Conservation (phyloP, 176 grass and related monocot genomes). For the Areca catechu region DNA sequence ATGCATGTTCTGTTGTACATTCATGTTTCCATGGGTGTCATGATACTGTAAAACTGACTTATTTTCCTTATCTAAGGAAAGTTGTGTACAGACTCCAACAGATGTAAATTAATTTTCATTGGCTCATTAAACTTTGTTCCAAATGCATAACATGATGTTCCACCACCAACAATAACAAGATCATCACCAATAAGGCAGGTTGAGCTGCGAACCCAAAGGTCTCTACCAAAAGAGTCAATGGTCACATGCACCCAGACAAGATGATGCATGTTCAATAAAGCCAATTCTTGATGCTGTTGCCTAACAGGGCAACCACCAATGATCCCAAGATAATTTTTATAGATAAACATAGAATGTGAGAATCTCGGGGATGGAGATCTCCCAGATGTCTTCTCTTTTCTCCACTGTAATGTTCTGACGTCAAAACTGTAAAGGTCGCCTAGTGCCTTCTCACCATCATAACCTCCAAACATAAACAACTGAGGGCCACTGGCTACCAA, state of each 20-base stretch:
- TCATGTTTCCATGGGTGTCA: slow-evolving; percentile 3
- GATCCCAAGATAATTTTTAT: slow-evolving; percentile 69
- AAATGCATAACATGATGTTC: slow-evolving; percentile 96
- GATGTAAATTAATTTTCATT: slow-evolving; percentile 65
- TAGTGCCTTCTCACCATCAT: slow-evolving; percentile 78
- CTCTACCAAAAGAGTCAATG: slow-evolving; percentile 43
- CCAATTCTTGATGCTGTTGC: slow-evolving; percentile 55
- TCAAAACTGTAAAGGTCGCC: slow-evolving; percentile 71
- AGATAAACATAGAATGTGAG: slow-evolving; percentile 90
- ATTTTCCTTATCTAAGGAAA: slow-evolving; percentile 15
- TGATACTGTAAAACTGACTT: slow-evolving; percentile 1
- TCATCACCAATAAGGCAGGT: slow-evolving; percentile 53
- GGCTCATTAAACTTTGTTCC: slow-evolving; percentile 75
- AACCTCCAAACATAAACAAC: slow-evolving; percentile 75
- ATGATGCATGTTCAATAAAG: slow-evolving; percentile 49
- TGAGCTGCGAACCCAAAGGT: slow-evolving; percentile 78
- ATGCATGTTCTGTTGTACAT: slow-evolving; percentile 17
- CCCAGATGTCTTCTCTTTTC: slow-evolving; percentile 50
- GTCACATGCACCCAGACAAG: slow-evolving; percentile 48
- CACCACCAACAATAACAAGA: slow-evolving; percentile 76
- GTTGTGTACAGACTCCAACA: slow-evolving; percentile 32
- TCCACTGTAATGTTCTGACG: slow-evolving; percentile 51
- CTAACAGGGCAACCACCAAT: slow-evolving; percentile 77
- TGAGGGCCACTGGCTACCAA: slow-evolving; percentile 46
- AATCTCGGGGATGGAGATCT: slow-evolving; percentile 70